Base-by-base conservation (phyloP, 2,329 filamentous ascomycete genomes). In the Curvularia eragrostidis region DNA sequence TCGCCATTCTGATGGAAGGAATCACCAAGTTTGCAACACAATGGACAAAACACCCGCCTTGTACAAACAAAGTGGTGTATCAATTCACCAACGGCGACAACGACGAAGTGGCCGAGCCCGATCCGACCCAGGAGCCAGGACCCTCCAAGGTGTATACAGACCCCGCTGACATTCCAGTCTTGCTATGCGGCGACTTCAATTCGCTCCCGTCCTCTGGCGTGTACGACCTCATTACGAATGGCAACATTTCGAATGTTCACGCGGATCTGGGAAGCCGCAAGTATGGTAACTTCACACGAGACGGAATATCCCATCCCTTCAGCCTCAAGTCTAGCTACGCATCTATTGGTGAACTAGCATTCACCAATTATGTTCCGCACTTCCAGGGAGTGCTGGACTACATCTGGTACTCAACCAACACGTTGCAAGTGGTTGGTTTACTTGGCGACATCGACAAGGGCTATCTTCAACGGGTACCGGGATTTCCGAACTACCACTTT, bases 181-280 rank as follows among this genome's bases (percentile, higher is more conserved):
- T 99, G 58, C 86, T 99, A 51, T 97, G 94, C 69, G 94, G 94
- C 68, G 95, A 99, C 77, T 96, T 97, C 83, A 99, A 99, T 79
- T 97, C 94, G 3, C 89, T 89, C 1, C 85, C 87, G 12, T 89
- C 91, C 54, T 97, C 93, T 51, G 93, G 92, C 42, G 93, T 97
- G 0, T 97, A 96, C 76, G 93, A 97, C 64, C 83, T 99, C 43
- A 86, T 99, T 65, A 88, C 90, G 2, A 87, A 89, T 72, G 95
- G 95, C 38, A 87, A 86, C 41, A 85, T 99, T 19, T 83, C 87
- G 10, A 89, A 90, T 49, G 86, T 91, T 52, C 94, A 99, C 73
- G 82, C 85, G 3, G 95, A 98, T 71, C 82, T 99, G 41, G 86
- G 85, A 58, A 88, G 85, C 59, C 89, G 91, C 71, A 89, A 93